Evolutionary conservation across 805 yeast genomes (phyloP).

Genomic region (Kuraishia hungarica): DNA sequence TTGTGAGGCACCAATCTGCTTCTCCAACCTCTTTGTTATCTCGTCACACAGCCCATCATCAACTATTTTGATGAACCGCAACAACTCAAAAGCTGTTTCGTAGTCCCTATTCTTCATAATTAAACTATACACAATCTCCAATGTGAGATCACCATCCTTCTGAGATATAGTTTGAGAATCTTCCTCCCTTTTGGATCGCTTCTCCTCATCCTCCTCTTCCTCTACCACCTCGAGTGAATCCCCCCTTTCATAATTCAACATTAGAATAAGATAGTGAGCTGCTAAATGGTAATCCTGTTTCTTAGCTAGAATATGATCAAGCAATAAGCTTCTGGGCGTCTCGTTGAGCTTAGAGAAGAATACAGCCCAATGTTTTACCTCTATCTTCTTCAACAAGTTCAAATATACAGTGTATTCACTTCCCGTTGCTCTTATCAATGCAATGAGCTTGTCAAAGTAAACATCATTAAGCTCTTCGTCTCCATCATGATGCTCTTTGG

Average conservation of each 20-base stretch:
- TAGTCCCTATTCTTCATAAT: constrained; percentile 27
- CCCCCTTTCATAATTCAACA: constrained; percentile 37
- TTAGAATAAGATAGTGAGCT: constrained; percentile 43
- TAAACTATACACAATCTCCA: constrained; percentile 34
- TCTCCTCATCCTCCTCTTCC: too few relatives aligned
- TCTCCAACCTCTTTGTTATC: constrained; percentile 21
- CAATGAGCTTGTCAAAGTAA: constrained; percentile 20
- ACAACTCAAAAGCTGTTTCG: constrained; percentile 46
- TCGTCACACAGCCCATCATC: constrained; percentile 28
- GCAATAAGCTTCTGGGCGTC: constrained; percentile 37
- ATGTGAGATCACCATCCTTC: constrained; percentile 31
- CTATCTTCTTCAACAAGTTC: constrained; percentile 46
- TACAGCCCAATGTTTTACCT: constrained; percentile 39
- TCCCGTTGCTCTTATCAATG: constrained; percentile 23
- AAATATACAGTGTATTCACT: constrained; percentile 29
- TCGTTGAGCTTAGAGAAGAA: constrained; percentile 33
- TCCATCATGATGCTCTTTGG: neutral
- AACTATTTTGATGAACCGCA: constrained; percentile 43
- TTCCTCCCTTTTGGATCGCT: neutral
- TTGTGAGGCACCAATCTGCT: neutral
- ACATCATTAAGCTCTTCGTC: constrained; percentile 3
- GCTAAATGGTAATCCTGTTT: constrained; percentile 34
- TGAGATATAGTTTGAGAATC: constrained; percentile 9
- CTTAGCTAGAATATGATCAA: constrained; percentile 26
- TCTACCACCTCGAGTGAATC: constrained; percentile 5